Percentiles rank a stretch among this genome's conserved stretches.
Conservation (phyloP, 1,284 basidiomycete species). For the Trametes sp. region DNA sequence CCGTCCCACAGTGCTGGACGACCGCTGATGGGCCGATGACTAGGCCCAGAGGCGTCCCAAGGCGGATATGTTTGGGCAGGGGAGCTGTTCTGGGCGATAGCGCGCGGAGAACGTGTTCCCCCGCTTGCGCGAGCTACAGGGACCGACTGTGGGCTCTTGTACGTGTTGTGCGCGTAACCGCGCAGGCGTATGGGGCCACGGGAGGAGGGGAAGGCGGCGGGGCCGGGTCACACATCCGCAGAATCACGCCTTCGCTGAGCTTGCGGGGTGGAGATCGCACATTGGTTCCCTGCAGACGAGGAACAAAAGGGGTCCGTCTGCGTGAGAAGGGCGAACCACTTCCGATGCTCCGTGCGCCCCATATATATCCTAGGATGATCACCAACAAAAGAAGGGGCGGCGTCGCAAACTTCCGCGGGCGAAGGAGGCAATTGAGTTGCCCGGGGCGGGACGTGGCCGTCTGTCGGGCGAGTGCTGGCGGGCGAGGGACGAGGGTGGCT, state of each 20-base stretch:
- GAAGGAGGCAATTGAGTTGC: slow-evolving; percentile 22
- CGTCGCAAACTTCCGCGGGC: slow-evolving; percentile 24
- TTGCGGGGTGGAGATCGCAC: slow-evolving; percentile 18
- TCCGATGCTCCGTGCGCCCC: slow-evolving; percentile 32
- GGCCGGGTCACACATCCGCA: slow-evolving; percentile 25
- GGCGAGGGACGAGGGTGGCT: slow-evolving; percentile 22
- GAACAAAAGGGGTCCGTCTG: slow-evolving; percentile 26
- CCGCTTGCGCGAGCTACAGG: neutral
- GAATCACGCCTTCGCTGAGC: slow-evolving; percentile 28
- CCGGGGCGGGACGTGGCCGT: slow-evolving; percentile 19
- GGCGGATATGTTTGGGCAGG: neutral
- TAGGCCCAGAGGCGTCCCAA: neutral
- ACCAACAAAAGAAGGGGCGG: slow-evolving; percentile 28
- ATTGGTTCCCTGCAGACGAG: slow-evolving; percentile 11
- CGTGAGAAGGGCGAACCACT: slow-evolving; percentile 26
- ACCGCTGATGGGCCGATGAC: slow-evolving; percentile 20
- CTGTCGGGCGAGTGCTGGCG: neutral
- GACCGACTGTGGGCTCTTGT: slow-evolving; percentile 17
- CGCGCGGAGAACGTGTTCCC: neutral
- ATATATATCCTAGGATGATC: slow-evolving; percentile 32
- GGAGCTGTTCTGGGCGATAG: slow-evolving; percentile 8
- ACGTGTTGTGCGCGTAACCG: slow-evolving; percentile 20
- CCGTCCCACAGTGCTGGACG: slow-evolving; percentile 22
- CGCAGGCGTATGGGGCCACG: slow-evolving; percentile 8
- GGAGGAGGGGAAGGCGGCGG: slow-evolving; percentile 7